Evolutionary conservation across 768 basidiomycete species (phyloP), one percentile per base, ranked within the genome.

Genomic region (Tephrocybe sp.): DNA sequence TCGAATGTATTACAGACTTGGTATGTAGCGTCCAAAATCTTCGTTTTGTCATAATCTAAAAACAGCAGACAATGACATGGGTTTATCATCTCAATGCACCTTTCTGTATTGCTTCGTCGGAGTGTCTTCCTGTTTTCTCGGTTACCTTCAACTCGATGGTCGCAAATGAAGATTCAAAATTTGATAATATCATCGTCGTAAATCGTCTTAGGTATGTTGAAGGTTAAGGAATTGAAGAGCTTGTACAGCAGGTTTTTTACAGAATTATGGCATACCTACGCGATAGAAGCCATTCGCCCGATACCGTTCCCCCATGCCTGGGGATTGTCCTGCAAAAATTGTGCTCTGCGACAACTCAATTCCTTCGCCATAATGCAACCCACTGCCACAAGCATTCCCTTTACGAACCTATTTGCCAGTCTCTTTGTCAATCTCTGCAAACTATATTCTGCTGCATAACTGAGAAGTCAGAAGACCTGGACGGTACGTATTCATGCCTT

Each of bases 21-120:
- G 87, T 86, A 58, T 58, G 76, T 61, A 31, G 22, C 4, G 40
- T 9, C 53, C 38, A 31, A 31, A 16, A 39, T 10, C 40, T 0
- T 17, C 35, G 20, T 30, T n/a, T 16, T 26, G 14, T 38, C 1
- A 32, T 17, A 34, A 33, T 23, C 12, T 5, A 16, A 35, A 31
- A 46, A 42, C 12, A 9, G 26, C 48, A 85, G 84, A 80, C 78
- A 11, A 67, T 73, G 30, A 70, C 71, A 19, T 87, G 82, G 77
- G 65, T 87, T 40, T 72, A 67, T 53, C 74, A 79, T 57, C 55
- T 73, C 13, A 65, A 72, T 22, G 41, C 51, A 12, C 60, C 60
- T 4, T 54, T 58, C 31, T 51, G 48, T n/a, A 31, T 40, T n/a
- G 33, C 17, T 20, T 31, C 45, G 14, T n/a, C 39, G 22, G 33